A percentile compares a stretch with the other conserved stretches of the same genome.
Conservation (phyloP, 805 yeast genomes). For the Sugiyamaella smithiae region DNA sequence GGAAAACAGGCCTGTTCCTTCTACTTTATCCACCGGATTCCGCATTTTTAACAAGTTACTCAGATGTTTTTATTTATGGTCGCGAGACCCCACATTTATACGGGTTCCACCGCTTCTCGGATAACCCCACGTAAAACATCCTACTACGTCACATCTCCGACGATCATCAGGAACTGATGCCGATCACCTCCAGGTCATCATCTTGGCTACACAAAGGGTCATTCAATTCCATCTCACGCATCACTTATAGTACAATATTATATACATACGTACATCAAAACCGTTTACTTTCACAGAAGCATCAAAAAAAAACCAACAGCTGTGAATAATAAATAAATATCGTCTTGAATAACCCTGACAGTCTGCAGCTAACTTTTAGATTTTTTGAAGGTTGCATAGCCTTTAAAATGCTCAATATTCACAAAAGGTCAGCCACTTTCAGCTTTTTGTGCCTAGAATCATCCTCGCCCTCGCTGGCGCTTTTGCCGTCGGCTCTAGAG, state of each 20-base stretch:
- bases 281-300: background rate
- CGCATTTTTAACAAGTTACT: no score
- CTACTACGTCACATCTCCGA: background rate
- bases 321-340: background rate
- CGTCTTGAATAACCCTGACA: no score
- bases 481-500: background rate
- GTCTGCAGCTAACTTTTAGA: no score
- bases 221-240: background rate
- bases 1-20: background rate
- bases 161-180: background rate
- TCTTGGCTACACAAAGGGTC: no score
- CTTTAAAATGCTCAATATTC: no score
- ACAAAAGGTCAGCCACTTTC: constrained; percentile 8
- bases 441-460: constrained; percentile 6
- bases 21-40: background rate
- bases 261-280: background rate
- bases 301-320: background rate
- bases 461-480: background rate
- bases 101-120: no score
- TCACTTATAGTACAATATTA: background rate
- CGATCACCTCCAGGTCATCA: no score
- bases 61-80: no score
- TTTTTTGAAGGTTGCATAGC: no score
- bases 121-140: background rate
- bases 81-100: no score